Evolutionary conservation across 2,329 filamentous ascomycete species (phyloP).

Genomic region (Colletotrichum somersetense): DNA sequence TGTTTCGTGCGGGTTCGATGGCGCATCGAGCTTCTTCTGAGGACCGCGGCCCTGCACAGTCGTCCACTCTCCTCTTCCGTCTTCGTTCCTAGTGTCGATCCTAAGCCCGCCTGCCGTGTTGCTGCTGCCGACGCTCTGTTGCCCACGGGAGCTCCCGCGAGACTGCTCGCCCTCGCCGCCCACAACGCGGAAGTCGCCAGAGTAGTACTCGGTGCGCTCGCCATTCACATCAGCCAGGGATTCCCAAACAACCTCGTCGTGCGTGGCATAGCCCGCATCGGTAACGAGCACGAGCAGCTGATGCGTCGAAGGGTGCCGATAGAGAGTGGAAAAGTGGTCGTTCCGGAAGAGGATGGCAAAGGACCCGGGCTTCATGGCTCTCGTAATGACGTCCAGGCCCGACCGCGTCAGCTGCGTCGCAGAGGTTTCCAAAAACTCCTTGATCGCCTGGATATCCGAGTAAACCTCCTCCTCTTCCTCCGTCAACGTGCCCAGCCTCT

Average conservation of each 20-base stretch:
- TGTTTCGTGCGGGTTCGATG: constrained; percentile 43
- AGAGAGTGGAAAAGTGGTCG: constrained; percentile 95
- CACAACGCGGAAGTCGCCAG: constrained; percentile 91
- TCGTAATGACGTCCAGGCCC: constrained; percentile 81
- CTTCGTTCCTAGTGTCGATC: constrained; percentile 8
- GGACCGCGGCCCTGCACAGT: constrained; percentile 58
- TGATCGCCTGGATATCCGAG: constrained; percentile 87
- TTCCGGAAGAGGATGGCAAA: constrained; percentile 96
- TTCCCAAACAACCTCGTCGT: constrained; percentile 97
- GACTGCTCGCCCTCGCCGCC: constrained; percentile 68
- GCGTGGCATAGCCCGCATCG: constrained; percentile 88
- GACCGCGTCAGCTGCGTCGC: constrained; percentile 89
- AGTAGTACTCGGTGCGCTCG: constrained; percentile 84
- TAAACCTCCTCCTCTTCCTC: constrained; percentile 82
- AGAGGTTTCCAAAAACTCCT: constrained; percentile 81
- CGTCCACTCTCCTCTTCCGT: constrained; percentile 62
- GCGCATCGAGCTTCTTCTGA: constrained; percentile 18
- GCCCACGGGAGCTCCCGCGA: constrained; percentile 34
- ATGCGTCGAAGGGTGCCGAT: constrained; percentile 84
- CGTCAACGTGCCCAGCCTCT: constrained; percentile 78
- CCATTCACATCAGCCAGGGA: constrained; percentile 90
- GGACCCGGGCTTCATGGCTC: constrained; percentile 78
- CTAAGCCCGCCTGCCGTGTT: constrained; percentile 22
- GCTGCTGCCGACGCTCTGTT: neutral
- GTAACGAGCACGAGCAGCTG: constrained; percentile 89